These are phyloP conservation scores for Cladosporium sp. DNA, from an alignment of 2,329 filamentous ascomycete genomes.

Conservation along the genomic window DNA sequence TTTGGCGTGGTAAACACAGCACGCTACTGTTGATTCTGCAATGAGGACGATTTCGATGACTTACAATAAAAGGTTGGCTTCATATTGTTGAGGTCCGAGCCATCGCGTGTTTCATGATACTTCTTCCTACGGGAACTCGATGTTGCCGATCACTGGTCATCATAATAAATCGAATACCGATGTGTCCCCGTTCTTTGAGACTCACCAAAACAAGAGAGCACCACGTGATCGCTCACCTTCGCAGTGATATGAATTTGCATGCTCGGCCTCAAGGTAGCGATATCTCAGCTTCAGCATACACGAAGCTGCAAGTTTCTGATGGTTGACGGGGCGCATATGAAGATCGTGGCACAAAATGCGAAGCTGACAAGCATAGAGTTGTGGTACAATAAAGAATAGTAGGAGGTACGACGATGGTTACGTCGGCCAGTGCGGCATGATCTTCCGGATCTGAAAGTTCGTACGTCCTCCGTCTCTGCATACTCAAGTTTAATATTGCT, in stretches of 20 bases:
- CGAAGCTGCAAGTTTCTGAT: neutral
- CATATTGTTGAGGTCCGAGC: neutral
- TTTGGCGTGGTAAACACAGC: slow-evolving; percentile 9
- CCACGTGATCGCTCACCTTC: neutral
- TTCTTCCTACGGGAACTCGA: neutral
- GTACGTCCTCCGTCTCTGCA: neutral
- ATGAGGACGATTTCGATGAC: neutral
- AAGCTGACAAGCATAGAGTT: neutral
- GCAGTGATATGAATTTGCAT: neutral
- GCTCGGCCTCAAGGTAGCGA: neutral
- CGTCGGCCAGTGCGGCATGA: neutral
- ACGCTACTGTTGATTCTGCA: neutral
- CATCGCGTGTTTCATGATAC: neutral
- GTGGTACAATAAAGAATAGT: neutral
- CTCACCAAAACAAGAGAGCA: neutral
- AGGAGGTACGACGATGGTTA: neutral
- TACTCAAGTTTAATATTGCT: neutral
- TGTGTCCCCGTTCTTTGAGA: neutral
- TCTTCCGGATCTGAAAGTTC: neutral
- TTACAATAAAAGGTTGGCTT: neutral
- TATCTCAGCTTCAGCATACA: neutral
- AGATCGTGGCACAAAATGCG: neutral
- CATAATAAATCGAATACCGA: neutral
- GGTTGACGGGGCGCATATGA: too few relatives aligned
- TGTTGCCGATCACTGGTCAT: too few relatives aligned